Evolutionary conservation across 306 rosid genomes (phyloP).

Genomic region (Coriaria nepalensis): DNA sequence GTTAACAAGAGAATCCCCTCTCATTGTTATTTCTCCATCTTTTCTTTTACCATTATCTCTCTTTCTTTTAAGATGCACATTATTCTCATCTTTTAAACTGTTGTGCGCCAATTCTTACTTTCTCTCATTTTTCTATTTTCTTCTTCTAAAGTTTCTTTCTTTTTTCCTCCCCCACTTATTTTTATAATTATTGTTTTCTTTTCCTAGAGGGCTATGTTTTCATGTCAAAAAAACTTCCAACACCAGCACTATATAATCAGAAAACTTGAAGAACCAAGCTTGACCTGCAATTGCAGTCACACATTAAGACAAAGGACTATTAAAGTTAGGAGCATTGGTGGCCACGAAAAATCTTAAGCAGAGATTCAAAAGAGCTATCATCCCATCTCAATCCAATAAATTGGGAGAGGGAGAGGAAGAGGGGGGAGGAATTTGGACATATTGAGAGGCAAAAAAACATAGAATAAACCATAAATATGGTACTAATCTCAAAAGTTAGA

Average conservation of each 20-base stretch:
- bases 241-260: constrained; percentile 28
- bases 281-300: constrained; percentile 34
- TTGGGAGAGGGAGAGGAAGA: no score
- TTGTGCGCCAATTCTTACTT: background rate
- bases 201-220: constrained; percentile 13
- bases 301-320: constrained; percentile 25
- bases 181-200: constrained; percentile 4
- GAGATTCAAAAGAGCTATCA: background rate
- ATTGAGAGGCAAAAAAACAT: no score
- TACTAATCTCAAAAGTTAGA: no score
- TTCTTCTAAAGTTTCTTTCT: constrained; percentile 9
- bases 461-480: no score
- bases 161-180: constrained; percentile 7
- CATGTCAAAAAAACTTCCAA: constrained; percentile 22
- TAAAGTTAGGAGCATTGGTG: constrained; percentile 9
- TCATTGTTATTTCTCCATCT: constrained; percentile 1
- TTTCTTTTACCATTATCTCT: constrained; percentile 1
- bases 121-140: background rate
- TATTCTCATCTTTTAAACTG: constrained; percentile 8
- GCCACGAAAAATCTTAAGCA: constrained; percentile 6
- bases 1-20: background rate
- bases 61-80: constrained; percentile 11
- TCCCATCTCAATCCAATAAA: no score
- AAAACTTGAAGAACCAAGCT: constrained; percentile 34
- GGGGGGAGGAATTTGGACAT: no score